phyloP scores from a whole-genome alignment of 257 asterid species.

The Salvia hispanica region DNA sequence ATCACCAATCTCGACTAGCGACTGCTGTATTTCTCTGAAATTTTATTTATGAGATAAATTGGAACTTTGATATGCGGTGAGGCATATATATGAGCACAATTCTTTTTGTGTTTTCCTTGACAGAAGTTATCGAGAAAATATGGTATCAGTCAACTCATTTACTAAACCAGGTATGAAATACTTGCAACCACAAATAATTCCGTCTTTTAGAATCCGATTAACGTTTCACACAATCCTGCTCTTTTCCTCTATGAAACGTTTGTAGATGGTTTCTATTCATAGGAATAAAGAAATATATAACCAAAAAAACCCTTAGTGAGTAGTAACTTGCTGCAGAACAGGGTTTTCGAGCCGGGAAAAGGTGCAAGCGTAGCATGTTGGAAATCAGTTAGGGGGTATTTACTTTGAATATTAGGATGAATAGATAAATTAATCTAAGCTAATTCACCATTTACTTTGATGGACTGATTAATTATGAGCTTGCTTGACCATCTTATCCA shows the following conservation, averaged over 20 bases:
- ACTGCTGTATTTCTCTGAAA: conserved; percentile 90
- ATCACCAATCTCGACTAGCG: conserved; percentile 93
- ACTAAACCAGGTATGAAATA: conserved; percentile 13
- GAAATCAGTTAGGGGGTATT: no score
- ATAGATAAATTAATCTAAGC: no score
- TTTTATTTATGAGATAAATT: conserved; percentile 2
- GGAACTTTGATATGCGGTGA: conserved; percentile 6
- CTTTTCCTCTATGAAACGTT: not conserved
- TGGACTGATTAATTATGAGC: no score
- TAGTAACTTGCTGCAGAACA: no score
- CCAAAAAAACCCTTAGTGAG: no score
- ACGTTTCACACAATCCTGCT: not conserved
- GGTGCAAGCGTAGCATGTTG: no score
- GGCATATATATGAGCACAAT: not conserved
- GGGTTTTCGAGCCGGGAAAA: no score
- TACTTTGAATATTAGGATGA: no score
- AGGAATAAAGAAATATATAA: conserved; percentile 15
- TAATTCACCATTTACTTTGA: no score
- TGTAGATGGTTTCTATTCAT: not conserved
- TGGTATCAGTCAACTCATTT: conserved; percentile 12
- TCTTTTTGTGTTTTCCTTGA: not conserved
- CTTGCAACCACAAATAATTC: conserved; percentile 2
- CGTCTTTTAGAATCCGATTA: not conserved
- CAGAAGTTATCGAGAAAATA: conserved; percentile 7
- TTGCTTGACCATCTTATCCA: no score